Conservation (phyloP, 495 filamentous ascomycete genomes). For the Usnea hakonensis region DNA sequence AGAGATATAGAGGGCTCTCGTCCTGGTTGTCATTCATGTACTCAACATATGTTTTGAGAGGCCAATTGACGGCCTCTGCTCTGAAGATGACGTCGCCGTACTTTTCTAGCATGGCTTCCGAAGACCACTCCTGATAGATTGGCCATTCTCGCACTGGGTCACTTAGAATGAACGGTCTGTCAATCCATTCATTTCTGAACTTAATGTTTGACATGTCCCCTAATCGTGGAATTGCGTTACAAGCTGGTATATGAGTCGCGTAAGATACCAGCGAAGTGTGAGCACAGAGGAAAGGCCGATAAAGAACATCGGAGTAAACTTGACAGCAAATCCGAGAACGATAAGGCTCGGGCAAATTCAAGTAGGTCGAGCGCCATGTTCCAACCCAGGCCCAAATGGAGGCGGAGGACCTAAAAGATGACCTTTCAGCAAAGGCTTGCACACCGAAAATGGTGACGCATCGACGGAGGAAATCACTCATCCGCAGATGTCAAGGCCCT, state of each 20-base stretch:
- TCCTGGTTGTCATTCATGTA: slow-evolving; percentile 81
- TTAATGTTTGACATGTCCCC: slow-evolving; percentile 60
- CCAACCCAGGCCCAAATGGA: slow-evolving; percentile 66
- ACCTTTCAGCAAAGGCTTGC: slow-evolving; percentile 12
- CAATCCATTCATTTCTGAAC: slow-evolving; percentile 68
- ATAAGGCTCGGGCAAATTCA: slow-evolving; percentile 49
- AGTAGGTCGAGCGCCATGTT: slow-evolving; percentile 76
- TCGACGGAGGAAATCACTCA: not conserved
- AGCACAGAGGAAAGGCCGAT: slow-evolving; percentile 87
- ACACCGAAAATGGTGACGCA: not conserved
- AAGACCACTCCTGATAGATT: slow-evolving; percentile 65
- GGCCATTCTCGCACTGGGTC: slow-evolving; percentile 80
- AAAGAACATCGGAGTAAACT: slow-evolving; percentile 80
- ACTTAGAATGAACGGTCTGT: slow-evolving; percentile 82
- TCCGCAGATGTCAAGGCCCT: not conserved
- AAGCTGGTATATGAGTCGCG: slow-evolving; percentile 57
- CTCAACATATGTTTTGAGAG: slow-evolving; percentile 64
- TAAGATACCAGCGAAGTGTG: slow-evolving; percentile 61
- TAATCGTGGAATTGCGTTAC: slow-evolving; percentile 67
- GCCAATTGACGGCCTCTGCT: slow-evolving; percentile 93
- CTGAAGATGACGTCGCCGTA: slow-evolving; percentile 67
- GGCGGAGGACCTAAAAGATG: slow-evolving; percentile 31
- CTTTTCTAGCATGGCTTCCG: slow-evolving; percentile 50
- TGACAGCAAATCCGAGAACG: slow-evolving; percentile 55
- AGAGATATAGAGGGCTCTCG: slow-evolving; percentile 89